Evolutionary conservation across 1,139 yeast genomes (phyloP), one percentile per base, ranked within the genome.

Genomic region (Saccharomycopsis hybrid): DNA sequence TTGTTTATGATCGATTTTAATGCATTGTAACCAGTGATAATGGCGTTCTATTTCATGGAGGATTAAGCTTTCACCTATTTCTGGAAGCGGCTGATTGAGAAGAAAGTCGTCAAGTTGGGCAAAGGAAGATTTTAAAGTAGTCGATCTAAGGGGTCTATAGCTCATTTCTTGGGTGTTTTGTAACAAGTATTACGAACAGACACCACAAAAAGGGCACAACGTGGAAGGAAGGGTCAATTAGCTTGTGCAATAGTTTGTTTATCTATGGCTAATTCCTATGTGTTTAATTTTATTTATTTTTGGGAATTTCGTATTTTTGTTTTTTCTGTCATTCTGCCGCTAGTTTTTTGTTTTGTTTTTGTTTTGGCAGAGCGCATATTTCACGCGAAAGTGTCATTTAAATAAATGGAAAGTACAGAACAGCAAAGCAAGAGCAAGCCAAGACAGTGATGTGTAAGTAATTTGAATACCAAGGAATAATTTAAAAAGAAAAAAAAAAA

Each of bases 41-140:
- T 49, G 50, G 33, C 41, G 46, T 43, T 51, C 47, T 2, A 51
- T 46, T 37, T 49, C 52, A 27, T 27, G n/a, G n/a, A 51, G 38
- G 13, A 51, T 29, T 13, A 49, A 28, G 4, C 48, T 44, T 18
- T 48, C 50, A 1, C 39, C 46, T 4, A 49, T 8, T 24, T 39
- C 49, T 3, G 50, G 50, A 18, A 51, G 8, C 13, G 30, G 40
- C 41, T 43, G 47, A 32, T 49, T 51, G 11, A 43, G 11, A 3
- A 51, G 33, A 29, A 41, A 49, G n/a, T 51, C 54, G 32, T 43
- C 39, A 3, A 51, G 33, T 27, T 38, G 52, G 5, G 49, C 47
- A 49, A 51, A 49, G 4, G 54, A 48, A 18, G 31, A 32, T 44
- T 40, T 49, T 9, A 44, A 37, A 5, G 48, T 43, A 11, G 47